Percentiles rank a stretch among this genome's conserved stretches.
Conservation (phyloP, 208 protist species). For the Trypanosoma vivax region DNA sequence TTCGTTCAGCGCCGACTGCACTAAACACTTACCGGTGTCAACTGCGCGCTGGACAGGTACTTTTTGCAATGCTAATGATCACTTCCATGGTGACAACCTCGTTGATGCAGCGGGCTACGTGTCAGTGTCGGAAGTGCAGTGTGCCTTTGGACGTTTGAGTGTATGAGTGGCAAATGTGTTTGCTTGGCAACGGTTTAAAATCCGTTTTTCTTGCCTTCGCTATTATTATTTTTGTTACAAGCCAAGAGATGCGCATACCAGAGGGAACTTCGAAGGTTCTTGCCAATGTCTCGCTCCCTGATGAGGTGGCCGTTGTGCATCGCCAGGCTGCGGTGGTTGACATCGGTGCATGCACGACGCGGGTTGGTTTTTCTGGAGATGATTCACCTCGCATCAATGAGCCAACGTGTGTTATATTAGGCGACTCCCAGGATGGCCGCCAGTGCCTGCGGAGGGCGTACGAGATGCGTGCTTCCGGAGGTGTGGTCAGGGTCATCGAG, state of each 20-base stretch:
- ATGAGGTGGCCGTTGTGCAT: constrained; percentile 75
- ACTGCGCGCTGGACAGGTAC: too few relatives aligned
- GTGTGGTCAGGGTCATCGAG: constrained; percentile 41
- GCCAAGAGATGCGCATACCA: constrained; percentile 66
- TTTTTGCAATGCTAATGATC: too few relatives aligned
- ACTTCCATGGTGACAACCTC: too few relatives aligned
- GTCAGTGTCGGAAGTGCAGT: too few relatives aligned
- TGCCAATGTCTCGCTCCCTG: constrained; percentile 78
- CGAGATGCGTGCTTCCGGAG: constrained; percentile 13
- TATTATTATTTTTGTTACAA: too few relatives aligned
- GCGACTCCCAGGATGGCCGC: neutral
- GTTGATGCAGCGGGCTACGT: too few relatives aligned
- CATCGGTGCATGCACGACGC: constrained; percentile 77
- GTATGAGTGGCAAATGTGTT: too few relatives aligned
- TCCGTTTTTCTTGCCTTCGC: too few relatives aligned
- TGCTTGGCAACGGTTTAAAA: too few relatives aligned
- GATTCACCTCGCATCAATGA: constrained; percentile 70
- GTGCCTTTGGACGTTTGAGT: too few relatives aligned
- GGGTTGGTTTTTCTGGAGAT: constrained; percentile 82
- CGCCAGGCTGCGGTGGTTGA: constrained; percentile 80
- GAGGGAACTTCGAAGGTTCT: constrained; percentile 83
- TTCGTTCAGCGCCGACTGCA: too few relatives aligned
- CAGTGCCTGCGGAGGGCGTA: constrained; percentile 44
- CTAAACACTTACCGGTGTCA: too few relatives aligned
- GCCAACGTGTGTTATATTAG: constrained; percentile 54